phyloP scores from a whole-genome alignment of 371 early-diverging fungal species.

The Massospora cicadina region DNA sequence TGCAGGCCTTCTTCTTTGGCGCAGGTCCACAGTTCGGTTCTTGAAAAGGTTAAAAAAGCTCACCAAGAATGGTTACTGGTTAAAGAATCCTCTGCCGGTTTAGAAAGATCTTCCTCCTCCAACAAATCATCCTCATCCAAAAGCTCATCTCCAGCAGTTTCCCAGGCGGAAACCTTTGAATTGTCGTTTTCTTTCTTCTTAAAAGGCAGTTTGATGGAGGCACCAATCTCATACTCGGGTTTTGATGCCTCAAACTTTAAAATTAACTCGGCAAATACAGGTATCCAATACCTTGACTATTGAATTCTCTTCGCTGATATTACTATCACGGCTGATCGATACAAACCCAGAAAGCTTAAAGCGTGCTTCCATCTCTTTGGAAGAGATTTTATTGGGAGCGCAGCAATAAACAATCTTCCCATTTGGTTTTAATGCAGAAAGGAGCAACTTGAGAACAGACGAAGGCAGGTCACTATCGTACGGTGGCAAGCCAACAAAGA shows the following conservation, averaged over 20 bases:
- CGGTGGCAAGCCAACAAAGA: neutral
- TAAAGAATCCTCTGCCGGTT: conserved; percentile 49
- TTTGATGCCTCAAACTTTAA: conserved; percentile 41
- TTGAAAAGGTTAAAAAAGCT: conserved; percentile 11
- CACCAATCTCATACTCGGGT: conserved; percentile 76
- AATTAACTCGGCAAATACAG: conserved; percentile 24
- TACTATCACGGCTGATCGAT: no score
- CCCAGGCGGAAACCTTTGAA: conserved; percentile 35
- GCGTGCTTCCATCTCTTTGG: neutral
- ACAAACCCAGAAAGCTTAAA: neutral
- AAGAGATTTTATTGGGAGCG: neutral
- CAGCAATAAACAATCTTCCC: neutral
- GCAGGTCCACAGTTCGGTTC: conserved; percentile 48
- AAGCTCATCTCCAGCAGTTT: conserved; percentile 41
- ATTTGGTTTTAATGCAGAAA: neutral
- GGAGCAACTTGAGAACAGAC: neutral
- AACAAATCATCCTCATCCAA: conserved; percentile 77
- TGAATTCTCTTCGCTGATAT: no score
- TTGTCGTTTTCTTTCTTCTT: conserved; percentile 20
- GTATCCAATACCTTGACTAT: no score
- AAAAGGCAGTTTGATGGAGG: conserved; percentile 38
- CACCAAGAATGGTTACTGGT: conserved; percentile 20
- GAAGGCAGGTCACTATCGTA: neutral
- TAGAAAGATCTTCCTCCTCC: conserved; percentile 66
- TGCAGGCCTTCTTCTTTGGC: conserved; percentile 83